A percentile compares a stretch with the other conserved stretches of the same genome.
phyloP scores from a whole-genome alignment of 768 basidiomycete genomes.

The Aureoboletus auriporus region DNA sequence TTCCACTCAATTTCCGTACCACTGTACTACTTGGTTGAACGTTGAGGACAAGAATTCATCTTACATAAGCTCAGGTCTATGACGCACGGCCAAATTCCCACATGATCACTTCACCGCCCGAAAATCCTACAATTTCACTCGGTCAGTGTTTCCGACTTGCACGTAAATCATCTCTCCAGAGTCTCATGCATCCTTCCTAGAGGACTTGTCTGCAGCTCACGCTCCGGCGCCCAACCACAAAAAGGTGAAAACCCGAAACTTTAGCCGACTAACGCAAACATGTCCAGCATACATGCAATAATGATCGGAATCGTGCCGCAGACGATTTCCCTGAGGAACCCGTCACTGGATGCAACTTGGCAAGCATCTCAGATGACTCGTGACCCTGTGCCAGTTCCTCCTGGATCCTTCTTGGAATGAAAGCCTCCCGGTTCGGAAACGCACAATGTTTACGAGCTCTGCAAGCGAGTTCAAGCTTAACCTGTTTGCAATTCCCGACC shows the following conservation, averaged over 20 bases:
- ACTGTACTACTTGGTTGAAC: no score
- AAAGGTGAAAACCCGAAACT: not conserved
- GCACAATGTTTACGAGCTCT: not conserved
- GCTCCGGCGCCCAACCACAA: not conserved
- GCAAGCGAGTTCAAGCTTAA: not conserved
- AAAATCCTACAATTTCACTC: conserved; percentile 21
- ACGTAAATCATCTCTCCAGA: not conserved
- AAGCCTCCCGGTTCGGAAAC: not conserved
- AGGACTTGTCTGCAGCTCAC: not conserved
- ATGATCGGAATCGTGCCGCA: conserved; percentile 3
- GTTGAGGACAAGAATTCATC: no score
- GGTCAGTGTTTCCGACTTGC: not conserved
- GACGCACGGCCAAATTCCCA: conserved; percentile 52
- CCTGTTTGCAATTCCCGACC: not conserved
- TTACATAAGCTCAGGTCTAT: conserved; percentile 24
- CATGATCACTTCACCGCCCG: conserved; percentile 60
- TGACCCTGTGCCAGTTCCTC: not conserved
- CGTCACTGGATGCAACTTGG: not conserved
- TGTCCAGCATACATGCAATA: not conserved
- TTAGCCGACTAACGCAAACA: not conserved
- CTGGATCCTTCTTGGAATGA: not conserved
- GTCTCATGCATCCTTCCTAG: conserved; percentile 2
- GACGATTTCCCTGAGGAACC: conserved; percentile 6
- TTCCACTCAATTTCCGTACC: no score
- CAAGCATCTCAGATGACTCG: not conserved